Base-by-base conservation (phyloP, 306 rosid genomes). In the Cucurbita moschata region DNA sequence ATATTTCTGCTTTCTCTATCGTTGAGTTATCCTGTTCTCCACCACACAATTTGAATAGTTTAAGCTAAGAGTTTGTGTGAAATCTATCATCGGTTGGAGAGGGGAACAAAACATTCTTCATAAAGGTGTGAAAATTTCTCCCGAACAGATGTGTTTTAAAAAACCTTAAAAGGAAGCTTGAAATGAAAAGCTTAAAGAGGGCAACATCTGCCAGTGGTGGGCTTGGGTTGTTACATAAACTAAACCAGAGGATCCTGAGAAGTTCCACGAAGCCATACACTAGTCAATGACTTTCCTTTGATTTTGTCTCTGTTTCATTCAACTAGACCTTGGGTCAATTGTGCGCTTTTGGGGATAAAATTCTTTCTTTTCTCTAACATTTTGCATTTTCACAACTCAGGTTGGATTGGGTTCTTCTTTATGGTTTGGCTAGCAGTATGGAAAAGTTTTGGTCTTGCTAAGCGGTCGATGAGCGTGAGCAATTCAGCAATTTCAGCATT, bases 341-440 rank as follows among this genome's bases (percentile, higher is more conserved):
- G 38, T 59, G 59, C 21, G 58, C 58, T 37, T 21, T 35, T 54
- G 44, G 37, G 21, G 39, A 59, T 37, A 49, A 9, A 6, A 19
- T 23, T 63, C 12, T 10, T 12, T 42, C 35, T 65, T 15, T 58
- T 35, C 56, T 74, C 58, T 52, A 5, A 38, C 42, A 1, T 43
- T 14, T 72, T 75, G 55, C 35, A 46, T 37, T 57, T 7, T 67
- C 56, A 49, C 26, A 47, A 35, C 62, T 73, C 62, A 92, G 98
- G 96, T 54, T 92, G 96, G 96, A 77, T 88, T 76, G 96, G 88
- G 78, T 88, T 90, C 85, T 83, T 88, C 55, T 88, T 75, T 63
- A 21, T 76, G 14, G 12, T 83, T 72, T 90, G 91, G 92, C 78
- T 90, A 79, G 92, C 82, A 74, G 68, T 78, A 49, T 80, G 69